Percentiles rank a stretch among this genome's conserved stretches.
phyloP scores from a whole-genome alignment of 495 filamentous ascomycete genomes.

The Elasticomyces elasticus region DNA sequence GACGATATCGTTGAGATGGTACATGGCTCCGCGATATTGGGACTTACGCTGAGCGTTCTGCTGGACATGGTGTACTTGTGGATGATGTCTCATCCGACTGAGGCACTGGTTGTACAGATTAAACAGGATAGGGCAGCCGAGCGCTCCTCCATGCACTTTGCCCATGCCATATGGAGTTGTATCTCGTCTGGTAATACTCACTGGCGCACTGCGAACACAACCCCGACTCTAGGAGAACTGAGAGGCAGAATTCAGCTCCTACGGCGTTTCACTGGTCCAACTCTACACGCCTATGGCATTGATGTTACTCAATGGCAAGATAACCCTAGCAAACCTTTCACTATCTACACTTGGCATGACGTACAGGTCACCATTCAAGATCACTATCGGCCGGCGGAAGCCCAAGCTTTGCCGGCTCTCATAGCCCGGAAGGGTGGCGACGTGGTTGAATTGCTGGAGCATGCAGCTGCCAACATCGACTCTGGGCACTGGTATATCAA shows the following conservation, averaged over 20 bases:
- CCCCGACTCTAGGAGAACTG: constrained; percentile 12
- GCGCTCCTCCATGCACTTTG: constrained; percentile 12
- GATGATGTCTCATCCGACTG: constrained; percentile 9
- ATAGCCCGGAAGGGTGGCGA: constrained; percentile 13
- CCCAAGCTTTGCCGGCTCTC: constrained; percentile 8
- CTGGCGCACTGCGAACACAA: constrained; percentile 21
- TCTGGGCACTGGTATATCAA: constrained; percentile 20
- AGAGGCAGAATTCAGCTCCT: constrained; percentile 20
- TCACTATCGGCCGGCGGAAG: constrained; percentile 13
- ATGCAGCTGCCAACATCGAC: constrained; percentile 1
- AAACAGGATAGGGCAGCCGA: constrained; percentile 15
- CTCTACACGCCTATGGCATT: constrained; percentile 14
- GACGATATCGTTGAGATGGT: constrained; percentile 20
- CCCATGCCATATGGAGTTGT: constrained; percentile 5
- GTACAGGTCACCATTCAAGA: constrained; percentile 18
- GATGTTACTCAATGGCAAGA: constrained; percentile 20
- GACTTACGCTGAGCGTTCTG: constrained; percentile 9
- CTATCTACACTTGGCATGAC: constrained; percentile 11
- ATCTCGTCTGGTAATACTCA: neutral
- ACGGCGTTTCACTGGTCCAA: constrained; percentile 13
- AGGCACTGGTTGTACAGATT: constrained; percentile 20
- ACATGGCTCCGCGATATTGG: constrained; percentile 12
- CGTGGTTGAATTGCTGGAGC: constrained; percentile 10
- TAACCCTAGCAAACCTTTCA: constrained; percentile 18
- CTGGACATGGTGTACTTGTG: constrained; percentile 18